A percentile compares a stretch with the other conserved stretches of the same genome.
Evolutionary conservation across 2,329 filamentous ascomycete genomes (phyloP).

Genomic region (Apiospora phragmitis): DNA sequence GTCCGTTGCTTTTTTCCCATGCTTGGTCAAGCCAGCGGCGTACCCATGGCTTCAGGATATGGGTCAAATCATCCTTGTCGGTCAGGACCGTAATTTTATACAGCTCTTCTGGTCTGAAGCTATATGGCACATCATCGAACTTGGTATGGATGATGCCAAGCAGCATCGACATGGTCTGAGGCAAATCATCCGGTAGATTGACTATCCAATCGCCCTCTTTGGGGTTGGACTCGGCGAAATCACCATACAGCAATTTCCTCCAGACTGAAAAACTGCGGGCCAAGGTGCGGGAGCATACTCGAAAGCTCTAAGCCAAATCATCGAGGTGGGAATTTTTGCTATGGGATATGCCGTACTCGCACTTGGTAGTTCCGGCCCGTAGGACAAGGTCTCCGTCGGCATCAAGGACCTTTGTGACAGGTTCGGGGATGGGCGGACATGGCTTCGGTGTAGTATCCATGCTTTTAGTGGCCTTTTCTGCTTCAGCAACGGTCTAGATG

Average conservation of each 20-base stretch:
- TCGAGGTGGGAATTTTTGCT: neutral
- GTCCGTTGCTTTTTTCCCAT: neutral
- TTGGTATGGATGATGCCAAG: constrained; percentile 32
- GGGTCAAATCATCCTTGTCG: constrained; percentile 32
- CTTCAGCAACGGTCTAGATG: too few relatives aligned
- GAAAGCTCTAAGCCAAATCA: constrained; percentile 12
- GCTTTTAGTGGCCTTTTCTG: too few relatives aligned
- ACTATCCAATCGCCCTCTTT: constrained; percentile 25
- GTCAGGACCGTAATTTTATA: constrained; percentile 30
- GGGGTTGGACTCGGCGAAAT: constrained; percentile 26
- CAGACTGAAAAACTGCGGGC: constrained; percentile 29
- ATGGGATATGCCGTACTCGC: neutral
- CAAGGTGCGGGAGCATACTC: constrained; percentile 29
- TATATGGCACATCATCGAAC: constrained; percentile 17
- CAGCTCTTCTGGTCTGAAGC: constrained; percentile 23
- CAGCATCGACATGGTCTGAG: constrained; percentile 27
- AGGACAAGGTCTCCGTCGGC: neutral
- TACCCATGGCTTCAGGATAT: constrained; percentile 27
- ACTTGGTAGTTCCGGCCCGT: neutral
- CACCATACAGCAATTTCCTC: constrained; percentile 29
- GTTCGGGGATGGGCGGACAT: too few relatives aligned
- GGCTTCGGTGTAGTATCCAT: too few relatives aligned
- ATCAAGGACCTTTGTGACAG: neutral
- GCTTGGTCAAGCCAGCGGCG: neutral
- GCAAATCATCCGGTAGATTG: constrained; percentile 33